Percentiles rank a stretch among this genome's conserved stretches.
Evolutionary conservation across 495 filamentous ascomycete genomes (phyloP).

Genomic region (Cercophora newfieldiana): DNA sequence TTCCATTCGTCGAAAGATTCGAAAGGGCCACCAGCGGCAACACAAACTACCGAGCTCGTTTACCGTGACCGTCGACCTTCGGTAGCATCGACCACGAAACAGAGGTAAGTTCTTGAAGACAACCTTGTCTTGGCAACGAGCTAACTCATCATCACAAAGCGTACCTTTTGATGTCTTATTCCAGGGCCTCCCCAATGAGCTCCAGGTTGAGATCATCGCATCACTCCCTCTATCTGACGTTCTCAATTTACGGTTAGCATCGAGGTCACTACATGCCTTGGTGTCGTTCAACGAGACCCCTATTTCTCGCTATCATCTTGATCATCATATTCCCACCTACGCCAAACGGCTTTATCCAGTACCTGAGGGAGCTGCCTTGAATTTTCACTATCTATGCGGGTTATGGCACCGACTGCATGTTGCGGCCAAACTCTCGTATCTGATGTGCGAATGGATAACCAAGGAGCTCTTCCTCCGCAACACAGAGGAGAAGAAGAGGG

Average conservation of each 20-base stretch:
- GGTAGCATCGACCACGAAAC: constrained; percentile 21
- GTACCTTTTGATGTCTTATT: constrained; percentile 53
- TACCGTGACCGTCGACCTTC: constrained; percentile 24
- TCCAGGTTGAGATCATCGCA: constrained; percentile 57
- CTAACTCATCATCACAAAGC: constrained; percentile 24
- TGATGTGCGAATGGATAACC: constrained; percentile 57
- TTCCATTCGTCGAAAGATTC: constrained; percentile 20
- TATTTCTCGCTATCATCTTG: constrained; percentile 57
- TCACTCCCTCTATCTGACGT: constrained; percentile 55
- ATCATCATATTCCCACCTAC: constrained; percentile 53
- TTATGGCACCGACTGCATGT: constrained; percentile 61
- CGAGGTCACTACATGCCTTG: constrained; percentile 53
- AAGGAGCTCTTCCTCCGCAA: constrained; percentile 57
- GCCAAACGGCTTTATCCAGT: constrained; percentile 53
- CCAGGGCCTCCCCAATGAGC: constrained; percentile 50
- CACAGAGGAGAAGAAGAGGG: constrained; percentile 47
- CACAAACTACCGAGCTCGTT: constrained; percentile 15
- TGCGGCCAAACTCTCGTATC: constrained; percentile 52
- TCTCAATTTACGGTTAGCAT: constrained; percentile 52
- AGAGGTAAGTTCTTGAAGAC: constrained; percentile 21
- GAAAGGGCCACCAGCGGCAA: constrained; percentile 16
- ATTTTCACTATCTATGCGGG: constrained; percentile 57
- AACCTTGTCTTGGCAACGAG: neutral
- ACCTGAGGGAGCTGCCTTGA: constrained; percentile 43
- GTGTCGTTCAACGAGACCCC: constrained; percentile 57